Base-by-base conservation (phyloP, 106 monocot genomes). In the Apostasia ramifera region DNA sequence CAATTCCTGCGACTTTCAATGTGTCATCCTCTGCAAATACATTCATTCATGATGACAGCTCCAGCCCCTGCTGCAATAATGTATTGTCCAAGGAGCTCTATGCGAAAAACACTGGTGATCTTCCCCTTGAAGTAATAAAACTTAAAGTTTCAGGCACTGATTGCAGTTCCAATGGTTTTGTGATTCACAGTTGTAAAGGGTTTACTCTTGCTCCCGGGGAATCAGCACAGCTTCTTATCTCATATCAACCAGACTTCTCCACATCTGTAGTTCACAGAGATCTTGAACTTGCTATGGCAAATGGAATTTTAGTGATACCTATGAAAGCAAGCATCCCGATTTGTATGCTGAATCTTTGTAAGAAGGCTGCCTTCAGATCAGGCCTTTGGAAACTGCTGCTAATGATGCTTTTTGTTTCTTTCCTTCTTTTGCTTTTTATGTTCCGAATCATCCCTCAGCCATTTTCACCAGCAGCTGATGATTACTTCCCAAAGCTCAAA, bases 51-150 rank as follows among this genome's bases (percentile, higher is more conserved):
- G 44, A 40, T 44, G 76, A 81, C 43, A 76, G 41, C n/a, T 54
- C 59, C 9, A 69, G 67, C 68, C 9, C 67, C 60, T 70, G 70
- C 40, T 93, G 93, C 51, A 15, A 40, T 66, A 72, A 82, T 62
- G 50, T 68, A 3, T 54, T 86, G 26, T 81, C 70, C 26, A 94
- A 94, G 64, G 87, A 94, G 58, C 45, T 94, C 51, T 74, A 73
- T 66, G 84, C 80, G 13, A 93, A 84, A 78, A 93, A 93, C 63
- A 80, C 67, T 6, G 93, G 93, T 3, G 83, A 89, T 47, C 76
- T 86, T 70, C 79, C 93, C 59, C 70, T 93, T 14, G 68, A 89
- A 65, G 77, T 93, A 45, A 63, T 67, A 14, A 81, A 82, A 41
- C 47, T 93, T 11, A 69, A 79, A 68, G 72, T 93, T 70, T 86